Percentiles rank a stretch among this genome's conserved stretches.
Evolutionary conservation across 1,284 basidiomycete species (phyloP).

Genomic region (Fomitopsis schrenkii): DNA sequence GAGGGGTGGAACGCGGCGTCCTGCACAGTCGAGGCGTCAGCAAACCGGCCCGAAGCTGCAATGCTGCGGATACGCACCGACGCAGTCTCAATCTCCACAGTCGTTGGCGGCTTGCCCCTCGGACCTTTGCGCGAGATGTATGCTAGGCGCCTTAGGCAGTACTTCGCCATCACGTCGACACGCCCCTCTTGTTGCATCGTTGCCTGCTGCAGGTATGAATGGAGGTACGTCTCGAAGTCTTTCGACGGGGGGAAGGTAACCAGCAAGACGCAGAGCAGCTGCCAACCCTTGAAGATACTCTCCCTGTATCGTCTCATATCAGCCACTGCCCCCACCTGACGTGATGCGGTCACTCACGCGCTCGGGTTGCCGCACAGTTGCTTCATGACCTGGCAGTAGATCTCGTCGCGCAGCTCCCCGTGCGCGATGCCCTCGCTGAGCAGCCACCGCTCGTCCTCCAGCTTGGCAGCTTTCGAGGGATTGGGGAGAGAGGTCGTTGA

Average conservation of each 20-base stretch:
- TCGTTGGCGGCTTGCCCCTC: constrained; percentile 74
- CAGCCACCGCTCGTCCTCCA: constrained; percentile 84
- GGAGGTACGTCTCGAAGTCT: constrained; percentile 82
- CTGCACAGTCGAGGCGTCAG: constrained; percentile 29
- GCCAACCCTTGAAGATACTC: constrained; percentile 86
- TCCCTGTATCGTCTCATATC: constrained; percentile 45
- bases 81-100: constrained; percentile 85
- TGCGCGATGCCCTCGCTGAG: constrained; percentile 73
- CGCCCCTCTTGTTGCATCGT: constrained; percentile 66
- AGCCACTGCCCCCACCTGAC: neutral
- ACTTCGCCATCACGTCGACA: constrained; percentile 86
- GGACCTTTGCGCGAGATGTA: constrained; percentile 78
- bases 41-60: neutral
- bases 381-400: constrained; percentile 90
- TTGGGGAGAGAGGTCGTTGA: constrained; percentile 51
- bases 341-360: constrained; percentile 44
- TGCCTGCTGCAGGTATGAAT: constrained; percentile 70
- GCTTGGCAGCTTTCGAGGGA: constrained; percentile 15
- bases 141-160: constrained; percentile 71
- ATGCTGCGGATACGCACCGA: constrained; percentile 46
- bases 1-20: constrained; percentile 93
- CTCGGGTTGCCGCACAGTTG: constrained; percentile 82
- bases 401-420: constrained; percentile 85
- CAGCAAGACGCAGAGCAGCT: constrained; percentile 82
- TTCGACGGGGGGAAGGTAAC: constrained; percentile 89